These are phyloP conservation scores for Setaria italica DNA, from an alignment of 202 grass and related monocot genomes.

Conservation along the genomic window DNA sequence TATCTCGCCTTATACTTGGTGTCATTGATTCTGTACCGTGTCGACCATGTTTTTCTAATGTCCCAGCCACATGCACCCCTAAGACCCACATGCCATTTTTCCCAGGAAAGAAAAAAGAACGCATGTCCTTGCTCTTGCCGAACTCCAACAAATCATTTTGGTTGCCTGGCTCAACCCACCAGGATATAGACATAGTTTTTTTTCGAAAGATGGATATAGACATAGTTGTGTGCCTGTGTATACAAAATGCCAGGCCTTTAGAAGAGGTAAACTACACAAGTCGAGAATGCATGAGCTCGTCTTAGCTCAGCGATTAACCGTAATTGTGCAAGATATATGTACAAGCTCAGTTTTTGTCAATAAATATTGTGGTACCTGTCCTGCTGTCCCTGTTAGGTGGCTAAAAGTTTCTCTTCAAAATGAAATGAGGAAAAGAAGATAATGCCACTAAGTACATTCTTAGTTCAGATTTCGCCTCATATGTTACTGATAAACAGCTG, in stretches of 20 bases:
- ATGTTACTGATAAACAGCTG: background rate
- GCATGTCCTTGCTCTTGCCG: constrained; percentile 39
- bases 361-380: background rate
- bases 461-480: background rate
- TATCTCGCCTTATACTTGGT: constrained; percentile 47
- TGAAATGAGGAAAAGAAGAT: background rate
- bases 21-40: constrained; percentile 35
- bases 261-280: background rate
- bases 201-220: background rate
- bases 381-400: background rate
- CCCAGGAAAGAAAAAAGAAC: background rate
- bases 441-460: background rate
- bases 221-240: background rate
- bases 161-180: background rate
- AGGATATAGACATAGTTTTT: background rate
- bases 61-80: constrained; percentile 34
- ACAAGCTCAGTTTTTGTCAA: background rate
- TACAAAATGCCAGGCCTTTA: background rate
- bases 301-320: background rate
- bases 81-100: constrained; percentile 4
- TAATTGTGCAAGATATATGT: background rate
- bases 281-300: background rate
- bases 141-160: constrained; percentile 3
- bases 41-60: constrained; percentile 24
- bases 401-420: background rate